Evolutionary conservation across 169 alveolate genomes (phyloP), one percentile per base, ranked within the genome.

Genomic region (Toxoplasma gondii): DNA sequence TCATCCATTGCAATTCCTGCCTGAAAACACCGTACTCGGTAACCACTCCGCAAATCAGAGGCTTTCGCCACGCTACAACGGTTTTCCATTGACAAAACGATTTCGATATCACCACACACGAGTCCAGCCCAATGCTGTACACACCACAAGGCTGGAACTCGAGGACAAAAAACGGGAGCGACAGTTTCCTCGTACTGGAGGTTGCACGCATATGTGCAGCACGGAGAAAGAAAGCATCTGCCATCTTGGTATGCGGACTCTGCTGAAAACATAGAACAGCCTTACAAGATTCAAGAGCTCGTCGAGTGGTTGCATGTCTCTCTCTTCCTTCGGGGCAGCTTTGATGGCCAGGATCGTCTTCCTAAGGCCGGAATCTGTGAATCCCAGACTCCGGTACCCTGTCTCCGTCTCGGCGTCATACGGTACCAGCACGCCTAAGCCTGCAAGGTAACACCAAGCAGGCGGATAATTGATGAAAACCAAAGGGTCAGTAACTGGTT

Each of bases 1-100:
- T 88, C 93, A 29, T 88, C 93, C 82, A 69, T 53, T 29, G 93
- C 93, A 49, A 88, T 88, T n/a, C 87, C 84, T n/a, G 84, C 93
- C 93, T 88, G 53, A 9, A 7, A 31, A 41, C 84, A 69, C 22
- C 44, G 45, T 29, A 43, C n/a, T 4, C 12, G 34, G 58, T 19
- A 43, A 31, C 58, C 34, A 16, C 1, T 82, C 67, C 58, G 10
- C 58, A 78, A 38, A 78, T 17, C 27, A 49, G 58, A 49, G 12
- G 58, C 58, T 49, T 49, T 64, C 1, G 78, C 78, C 78, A 29
- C 34, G 12, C 78, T 64, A 29, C 0, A 64, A 64, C 78, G 78
- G 78, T 1, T 49, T 49, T 49, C 22, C 22, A 49, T 49, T 9
- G 1, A 49, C 58, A 49, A 17, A 49, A 49, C 0, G 58, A 0